These are phyloP conservation scores for Rhodotorula paludigena DNA, from an alignment of 768 basidiomycete genomes.

Conservation along the genomic window DNA sequence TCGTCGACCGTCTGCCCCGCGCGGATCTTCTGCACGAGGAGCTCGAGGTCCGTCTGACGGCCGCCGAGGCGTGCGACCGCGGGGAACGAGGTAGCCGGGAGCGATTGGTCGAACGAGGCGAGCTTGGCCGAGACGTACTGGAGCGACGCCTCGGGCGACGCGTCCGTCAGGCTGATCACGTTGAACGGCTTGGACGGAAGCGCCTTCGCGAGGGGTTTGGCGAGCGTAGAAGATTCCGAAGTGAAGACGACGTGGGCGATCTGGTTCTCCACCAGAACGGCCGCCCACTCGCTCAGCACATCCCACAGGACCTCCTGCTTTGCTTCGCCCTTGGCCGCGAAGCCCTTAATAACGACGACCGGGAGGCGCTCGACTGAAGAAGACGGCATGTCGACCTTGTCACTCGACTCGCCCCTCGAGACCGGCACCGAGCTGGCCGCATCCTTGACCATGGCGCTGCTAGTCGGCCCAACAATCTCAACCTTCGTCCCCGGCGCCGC, in stretches of 20 bases:
- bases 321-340: slow-evolving; percentile 56
- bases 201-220: slow-evolving; percentile 77
- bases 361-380: slow-evolving; percentile 62
- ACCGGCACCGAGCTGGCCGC: slow-evolving; percentile 8
- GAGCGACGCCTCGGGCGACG: slow-evolving; percentile 71
- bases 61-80: slow-evolving; percentile 77
- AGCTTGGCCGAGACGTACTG: slow-evolving; percentile 72
- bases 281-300: slow-evolving; percentile 79
- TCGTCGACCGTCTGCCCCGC: slow-evolving; percentile 35
- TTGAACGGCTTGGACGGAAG: slow-evolving; percentile 78
- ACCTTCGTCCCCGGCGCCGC: slow-evolving; percentile 4
- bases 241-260: slow-evolving; percentile 86
- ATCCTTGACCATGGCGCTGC: slow-evolving; percentile 24
- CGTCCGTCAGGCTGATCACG: slow-evolving; percentile 74
- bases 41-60: slow-evolving; percentile 80
- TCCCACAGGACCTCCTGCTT: slow-evolving; percentile 53
- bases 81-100: slow-evolving; percentile 57
- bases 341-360: slow-evolving; percentile 64
- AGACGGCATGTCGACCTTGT: slow-evolving; percentile 41
- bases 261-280: slow-evolving; percentile 71
- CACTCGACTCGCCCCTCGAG: slow-evolving; percentile 16
- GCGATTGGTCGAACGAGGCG: slow-evolving; percentile 44
- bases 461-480: slow-evolving; percentile 29
- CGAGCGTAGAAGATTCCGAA: slow-evolving; percentile 82
- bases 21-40: slow-evolving; percentile 40